Percentiles rank a stretch among this genome's conserved stretches.
Conservation (phyloP, 441 rosid genomes). For the Syzygium malaccense region DNA sequence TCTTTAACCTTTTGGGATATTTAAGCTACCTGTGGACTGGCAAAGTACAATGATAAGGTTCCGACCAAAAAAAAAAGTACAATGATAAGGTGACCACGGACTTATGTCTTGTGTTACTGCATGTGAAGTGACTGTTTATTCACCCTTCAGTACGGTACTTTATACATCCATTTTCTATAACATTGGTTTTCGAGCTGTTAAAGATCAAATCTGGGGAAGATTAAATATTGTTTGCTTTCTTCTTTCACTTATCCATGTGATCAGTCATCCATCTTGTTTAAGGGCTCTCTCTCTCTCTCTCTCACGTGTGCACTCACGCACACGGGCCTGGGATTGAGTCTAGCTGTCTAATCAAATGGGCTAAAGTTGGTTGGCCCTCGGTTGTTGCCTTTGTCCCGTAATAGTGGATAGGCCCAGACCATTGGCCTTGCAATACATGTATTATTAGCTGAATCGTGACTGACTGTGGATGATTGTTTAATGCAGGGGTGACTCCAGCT, state of each 20-base stretch:
- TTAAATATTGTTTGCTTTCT: not conserved
- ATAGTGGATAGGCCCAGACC: not conserved
- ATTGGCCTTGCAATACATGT: not conserved
- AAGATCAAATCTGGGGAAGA: not conserved
- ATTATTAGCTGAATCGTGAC: not conserved
- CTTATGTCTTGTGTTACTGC: not conserved
- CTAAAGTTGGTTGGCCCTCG: not conserved
- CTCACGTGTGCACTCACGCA: no score
- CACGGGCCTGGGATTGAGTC: not conserved
- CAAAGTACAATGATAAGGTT: not conserved
- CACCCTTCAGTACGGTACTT: not conserved
- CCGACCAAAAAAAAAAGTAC: not conserved
- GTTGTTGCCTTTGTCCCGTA: not conserved
- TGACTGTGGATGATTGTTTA: not conserved
- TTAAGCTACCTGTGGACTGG: not conserved
- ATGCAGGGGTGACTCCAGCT: conserved; percentile 85
- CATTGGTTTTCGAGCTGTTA: not conserved
- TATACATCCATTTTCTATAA: not conserved
- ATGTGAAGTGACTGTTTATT: not conserved
- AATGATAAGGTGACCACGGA: not conserved
- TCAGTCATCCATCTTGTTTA: not conserved
- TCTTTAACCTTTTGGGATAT: not conserved
- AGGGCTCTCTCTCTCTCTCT: no score
- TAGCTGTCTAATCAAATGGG: not conserved
- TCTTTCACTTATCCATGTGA: not conserved